phyloP scores from a whole-genome alignment of 2,329 filamentous ascomycete species.

The Coleophoma cylindrospora region DNA sequence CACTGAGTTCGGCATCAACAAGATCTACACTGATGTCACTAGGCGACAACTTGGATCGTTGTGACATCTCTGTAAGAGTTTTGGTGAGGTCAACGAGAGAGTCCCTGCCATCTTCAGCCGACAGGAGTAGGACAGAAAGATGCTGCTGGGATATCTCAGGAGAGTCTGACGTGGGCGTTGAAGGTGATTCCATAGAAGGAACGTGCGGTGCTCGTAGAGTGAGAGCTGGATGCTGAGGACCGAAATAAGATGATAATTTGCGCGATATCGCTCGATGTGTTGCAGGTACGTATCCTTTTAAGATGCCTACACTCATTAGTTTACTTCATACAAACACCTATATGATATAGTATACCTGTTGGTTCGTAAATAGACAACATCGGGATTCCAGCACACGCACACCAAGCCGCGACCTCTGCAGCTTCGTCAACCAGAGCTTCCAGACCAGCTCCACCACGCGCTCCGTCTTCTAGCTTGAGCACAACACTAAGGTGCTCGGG shows the following conservation, averaged over 20 bases:
- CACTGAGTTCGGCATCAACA: conserved; percentile 80
- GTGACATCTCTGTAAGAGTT: conserved; percentile 91
- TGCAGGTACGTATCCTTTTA: conserved; percentile 86
- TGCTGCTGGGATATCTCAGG: conserved; percentile 31
- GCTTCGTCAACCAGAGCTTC: conserved; percentile 86
- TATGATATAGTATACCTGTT: conserved; percentile 57
- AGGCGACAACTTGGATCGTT: conserved; percentile 75
- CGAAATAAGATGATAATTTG: conserved; percentile 86
- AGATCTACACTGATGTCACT: conserved; percentile 81
- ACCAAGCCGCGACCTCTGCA: conserved; percentile 90
- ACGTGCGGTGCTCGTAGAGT: conserved; percentile 69
- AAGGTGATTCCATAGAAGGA: conserved; percentile 47
- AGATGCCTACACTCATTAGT: conserved; percentile 53
- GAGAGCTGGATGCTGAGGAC: conserved; percentile 65
- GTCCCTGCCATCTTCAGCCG: conserved; percentile 82
- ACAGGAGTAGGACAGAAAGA: conserved; percentile 70
- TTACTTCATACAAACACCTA: too few relatives aligned
- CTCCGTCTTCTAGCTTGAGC: conserved; percentile 66
- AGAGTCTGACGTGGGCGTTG: conserved; percentile 36
- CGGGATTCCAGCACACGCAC: conserved; percentile 81
- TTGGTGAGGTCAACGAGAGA: conserved; percentile 94
- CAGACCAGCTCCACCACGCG: conserved; percentile 66
- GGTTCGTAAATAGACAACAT: conserved; percentile 88
- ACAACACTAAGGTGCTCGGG: conserved; percentile 88
- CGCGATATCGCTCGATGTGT: conserved; percentile 74